Evolutionary conservation across 768 basidiomycete species (phyloP).

Genomic region (Mycena olivaceomarginata): DNA sequence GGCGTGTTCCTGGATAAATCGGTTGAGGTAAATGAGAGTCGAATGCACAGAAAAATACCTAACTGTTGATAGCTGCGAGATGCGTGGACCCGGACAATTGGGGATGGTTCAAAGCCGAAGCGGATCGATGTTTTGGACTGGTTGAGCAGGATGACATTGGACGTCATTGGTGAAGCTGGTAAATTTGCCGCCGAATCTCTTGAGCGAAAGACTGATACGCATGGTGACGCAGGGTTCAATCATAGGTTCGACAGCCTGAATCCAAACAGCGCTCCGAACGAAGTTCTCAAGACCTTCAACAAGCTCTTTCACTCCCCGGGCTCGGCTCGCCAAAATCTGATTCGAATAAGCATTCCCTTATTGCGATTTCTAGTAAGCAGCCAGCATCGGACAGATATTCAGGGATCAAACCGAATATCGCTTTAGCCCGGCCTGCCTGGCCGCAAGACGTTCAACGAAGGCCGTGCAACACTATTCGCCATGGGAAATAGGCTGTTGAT

Average conservation of each 20-base stretch:
- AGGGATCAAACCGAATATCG: neutral
- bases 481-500: constrained; percentile 10
- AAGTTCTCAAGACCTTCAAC: constrained; percentile 4
- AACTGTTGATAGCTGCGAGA: constrained; percentile 28
- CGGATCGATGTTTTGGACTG: constrained; percentile 27
- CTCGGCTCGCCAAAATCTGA: neutral
- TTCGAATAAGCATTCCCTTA: constrained; percentile 11
- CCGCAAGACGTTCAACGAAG: neutral
- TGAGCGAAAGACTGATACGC: neutral
- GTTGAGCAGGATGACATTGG: constrained; percentile 38
- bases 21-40: constrained; percentile 45
- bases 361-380: constrained; percentile 4
- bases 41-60: neutral
- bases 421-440: constrained; percentile 1
- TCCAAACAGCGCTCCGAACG: constrained; percentile 2
- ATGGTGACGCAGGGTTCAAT: constrained; percentile 20
- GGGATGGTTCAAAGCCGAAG: neutral
- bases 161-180: constrained; percentile 37
- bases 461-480: neutral
- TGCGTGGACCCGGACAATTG: constrained; percentile 2
- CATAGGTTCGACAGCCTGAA: constrained; percentile 31
- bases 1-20: constrained; percentile 60
- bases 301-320: constrained; percentile 13
- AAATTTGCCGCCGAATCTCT: neutral
- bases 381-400: neutral